Conservation (phyloP, 345 rosid species). For the Brassica carinata region DNA sequence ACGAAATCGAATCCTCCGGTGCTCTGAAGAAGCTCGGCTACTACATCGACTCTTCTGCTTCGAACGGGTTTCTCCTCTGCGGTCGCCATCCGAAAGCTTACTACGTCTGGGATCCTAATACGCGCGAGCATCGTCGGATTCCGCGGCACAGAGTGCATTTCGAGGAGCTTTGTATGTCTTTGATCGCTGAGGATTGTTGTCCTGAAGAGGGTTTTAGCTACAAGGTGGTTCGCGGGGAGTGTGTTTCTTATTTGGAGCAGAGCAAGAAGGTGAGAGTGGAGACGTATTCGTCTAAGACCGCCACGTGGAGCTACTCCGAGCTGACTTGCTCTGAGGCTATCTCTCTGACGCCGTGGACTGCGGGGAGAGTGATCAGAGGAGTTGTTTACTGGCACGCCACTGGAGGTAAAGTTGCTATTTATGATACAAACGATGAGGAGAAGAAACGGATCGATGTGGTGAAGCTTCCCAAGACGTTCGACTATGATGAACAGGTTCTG, state of each 20-base stretch:
- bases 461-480: constrained; percentile 51
- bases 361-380: constrained; percentile 51
- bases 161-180: constrained; percentile 59
- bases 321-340: constrained; percentile 49
- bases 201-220: constrained; percentile 44
- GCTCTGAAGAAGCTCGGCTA: constrained; percentile 54
- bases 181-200: constrained; percentile 48
- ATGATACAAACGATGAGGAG: constrained; percentile 47
- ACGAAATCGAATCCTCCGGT: constrained; percentile 54
- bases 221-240: constrained; percentile 61
- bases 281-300: constrained; percentile 53
- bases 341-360: constrained; percentile 54
- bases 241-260: constrained; percentile 41
- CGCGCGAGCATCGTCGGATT: constrained; percentile 42
- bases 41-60: constrained; percentile 58
- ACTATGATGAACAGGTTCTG: constrained; percentile 56
- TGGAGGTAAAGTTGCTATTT: constrained; percentile 52
- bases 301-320: constrained; percentile 56
- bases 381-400: constrained; percentile 59
- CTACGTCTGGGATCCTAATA: constrained; percentile 54
- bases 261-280: constrained; percentile 48
- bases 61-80: constrained; percentile 64
- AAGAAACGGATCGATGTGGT: constrained; percentile 43
- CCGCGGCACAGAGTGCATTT: constrained; percentile 61
- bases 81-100: constrained; percentile 73